A percentile compares a stretch with the other conserved stretches of the same genome.
These are phyloP conservation scores for Thelonectria discophora DNA, from an alignment of 2,329 filamentous ascomycete genomes.

Conservation along the genomic window DNA sequence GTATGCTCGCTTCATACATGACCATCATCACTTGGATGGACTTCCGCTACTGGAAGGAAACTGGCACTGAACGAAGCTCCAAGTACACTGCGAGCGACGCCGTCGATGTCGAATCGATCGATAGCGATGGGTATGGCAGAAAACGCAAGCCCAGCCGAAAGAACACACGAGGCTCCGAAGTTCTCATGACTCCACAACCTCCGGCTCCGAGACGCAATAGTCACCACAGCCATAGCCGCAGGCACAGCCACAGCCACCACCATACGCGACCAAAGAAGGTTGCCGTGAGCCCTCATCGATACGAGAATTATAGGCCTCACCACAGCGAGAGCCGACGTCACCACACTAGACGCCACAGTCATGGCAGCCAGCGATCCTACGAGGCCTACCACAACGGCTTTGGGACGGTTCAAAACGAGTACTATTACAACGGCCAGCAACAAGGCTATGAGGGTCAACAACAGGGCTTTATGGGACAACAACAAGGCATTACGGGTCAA, in stretches of 20 bases:
- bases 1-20: slow-evolving; percentile 8
- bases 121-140: slow-evolving; percentile 4
- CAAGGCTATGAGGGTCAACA: background rate
- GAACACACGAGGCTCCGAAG: background rate
- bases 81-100: slow-evolving; percentile 10
- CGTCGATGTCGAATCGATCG: slow-evolving; percentile 7
- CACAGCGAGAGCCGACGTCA: background rate
- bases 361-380: background rate
- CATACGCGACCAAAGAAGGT: background rate
- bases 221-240: background rate
- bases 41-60: slow-evolving; percentile 9
- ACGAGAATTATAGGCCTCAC: slow-evolving; percentile 6
- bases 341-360: slow-evolving; percentile 7
- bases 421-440: background rate
- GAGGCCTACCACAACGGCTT: background rate
- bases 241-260: too few species aligned
- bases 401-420: background rate
- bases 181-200: slow-evolving; percentile 4
- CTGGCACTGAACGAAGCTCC: background rate
- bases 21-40: slow-evolving; percentile 9
- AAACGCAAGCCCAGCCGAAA: background rate
- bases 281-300: background rate
- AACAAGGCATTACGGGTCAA: background rate
- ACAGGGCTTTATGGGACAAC: too few species aligned
- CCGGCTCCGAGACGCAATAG: background rate